Percentiles rank a stretch among this genome's conserved stretches.
phyloP scores from a whole-genome alignment of 192 early-diverging fungal genomes.

The Umbelopsis ramanniana region DNA sequence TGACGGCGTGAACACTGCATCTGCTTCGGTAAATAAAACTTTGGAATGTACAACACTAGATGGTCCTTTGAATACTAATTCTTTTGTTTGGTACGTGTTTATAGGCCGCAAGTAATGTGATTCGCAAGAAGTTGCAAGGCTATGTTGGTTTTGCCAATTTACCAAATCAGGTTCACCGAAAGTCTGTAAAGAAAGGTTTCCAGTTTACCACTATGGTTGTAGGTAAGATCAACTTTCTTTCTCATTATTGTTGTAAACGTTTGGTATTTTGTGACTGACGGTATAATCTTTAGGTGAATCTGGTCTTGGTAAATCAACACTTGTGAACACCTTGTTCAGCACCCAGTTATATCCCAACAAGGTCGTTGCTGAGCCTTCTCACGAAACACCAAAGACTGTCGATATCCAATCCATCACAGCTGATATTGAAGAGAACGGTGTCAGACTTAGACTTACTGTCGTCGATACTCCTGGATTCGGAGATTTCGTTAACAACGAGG shows the following conservation, averaged over 20 bases:
- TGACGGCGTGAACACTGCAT: slow-evolving; percentile 7
- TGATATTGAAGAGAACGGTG: slow-evolving; percentile 97
- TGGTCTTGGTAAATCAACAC: slow-evolving; percentile 95
- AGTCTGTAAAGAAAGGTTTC: slow-evolving; percentile 94
- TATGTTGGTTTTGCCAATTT: slow-evolving; percentile 96
- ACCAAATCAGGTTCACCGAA: slow-evolving; percentile 93
- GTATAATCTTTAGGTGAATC: slow-evolving; percentile 71
- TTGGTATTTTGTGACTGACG: neutral
- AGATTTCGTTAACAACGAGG: slow-evolving; percentile 98
- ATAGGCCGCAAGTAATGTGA: slow-evolving; percentile 16
- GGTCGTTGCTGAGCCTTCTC: slow-evolving; percentile 67
- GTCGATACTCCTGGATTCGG: slow-evolving; percentile 98
- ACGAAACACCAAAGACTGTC: slow-evolving; percentile 73
- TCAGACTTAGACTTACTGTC: slow-evolving; percentile 90
- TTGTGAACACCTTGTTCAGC: slow-evolving; percentile 98
- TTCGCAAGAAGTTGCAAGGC: slow-evolving; percentile 70
- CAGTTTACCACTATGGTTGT: slow-evolving; percentile 97
- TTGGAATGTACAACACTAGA: neutral
- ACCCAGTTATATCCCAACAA: slow-evolving; percentile 86
- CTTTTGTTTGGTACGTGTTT: neutral
- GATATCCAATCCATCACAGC: slow-evolving; percentile 80
- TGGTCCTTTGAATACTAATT: neutral
- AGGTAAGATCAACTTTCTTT: slow-evolving; percentile 48
- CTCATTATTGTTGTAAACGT: neutral
- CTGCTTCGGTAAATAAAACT: neutral